phyloP scores from a whole-genome alignment of 2,329 filamentous ascomycete species.

The Cladosporium colombiae region DNA sequence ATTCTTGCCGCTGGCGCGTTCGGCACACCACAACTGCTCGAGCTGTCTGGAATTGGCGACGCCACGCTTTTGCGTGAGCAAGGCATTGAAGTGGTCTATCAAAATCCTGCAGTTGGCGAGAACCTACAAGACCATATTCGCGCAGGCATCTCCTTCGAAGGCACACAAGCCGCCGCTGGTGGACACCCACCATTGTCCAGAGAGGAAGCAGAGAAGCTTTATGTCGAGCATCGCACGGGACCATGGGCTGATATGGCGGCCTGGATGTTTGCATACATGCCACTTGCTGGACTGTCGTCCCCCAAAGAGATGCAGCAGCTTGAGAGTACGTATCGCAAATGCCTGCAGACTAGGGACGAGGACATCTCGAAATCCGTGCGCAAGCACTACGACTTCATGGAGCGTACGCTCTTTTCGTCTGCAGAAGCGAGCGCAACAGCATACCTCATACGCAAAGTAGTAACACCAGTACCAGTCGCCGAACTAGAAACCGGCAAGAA shows the following conservation, averaged over 20 bases:
- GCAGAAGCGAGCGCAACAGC: conserved; percentile 28
- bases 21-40: conserved; percentile 59
- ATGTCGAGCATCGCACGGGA: conserved; percentile 24
- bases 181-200: conserved; percentile 6
- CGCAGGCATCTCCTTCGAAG: conserved; percentile 27
- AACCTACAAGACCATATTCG: conserved; percentile 34
- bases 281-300: conserved; percentile 26
- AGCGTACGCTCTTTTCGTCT: conserved; percentile 22
- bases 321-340: conserved; percentile 18
- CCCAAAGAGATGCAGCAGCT: conserved; percentile 27
- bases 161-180: conserved; percentile 24
- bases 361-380: conserved; percentile 20
- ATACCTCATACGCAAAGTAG: conserved; percentile 23
- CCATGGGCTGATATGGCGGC: conserved; percentile 24
- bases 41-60: conserved; percentile 57
- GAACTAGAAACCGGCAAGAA: conserved; percentile 25
- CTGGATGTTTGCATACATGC: conserved; percentile 26
- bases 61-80: conserved; percentile 13
- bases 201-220: conserved; percentile 17
- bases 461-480: not conserved
- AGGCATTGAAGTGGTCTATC: conserved; percentile 25
- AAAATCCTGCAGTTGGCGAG: conserved; percentile 29
- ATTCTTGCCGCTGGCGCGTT: conserved; percentile 60
- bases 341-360: conserved; percentile 19
- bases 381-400: conserved; percentile 24